These are phyloP conservation scores for Cyclostephanos invisitatus DNA, from an alignment of 108 stramenopile genomes.

Conservation along the genomic window DNA sequence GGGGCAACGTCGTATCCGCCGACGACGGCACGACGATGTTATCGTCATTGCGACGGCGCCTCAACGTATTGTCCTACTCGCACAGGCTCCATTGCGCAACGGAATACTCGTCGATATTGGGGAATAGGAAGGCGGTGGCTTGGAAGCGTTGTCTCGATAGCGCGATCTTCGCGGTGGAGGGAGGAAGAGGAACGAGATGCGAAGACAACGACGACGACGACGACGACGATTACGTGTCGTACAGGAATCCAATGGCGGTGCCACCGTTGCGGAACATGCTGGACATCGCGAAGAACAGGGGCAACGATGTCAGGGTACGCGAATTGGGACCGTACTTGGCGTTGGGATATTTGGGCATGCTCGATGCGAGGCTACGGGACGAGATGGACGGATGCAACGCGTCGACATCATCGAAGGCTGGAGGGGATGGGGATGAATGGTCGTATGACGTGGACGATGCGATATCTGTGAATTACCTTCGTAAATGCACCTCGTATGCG, in stretches of 20 bases:
- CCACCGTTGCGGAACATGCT: no score
- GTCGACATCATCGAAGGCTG: constrained; percentile 7
- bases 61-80: constrained; percentile 27
- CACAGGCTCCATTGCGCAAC: constrained; percentile 31
- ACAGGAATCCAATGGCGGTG: no score
- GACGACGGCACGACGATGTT: background rate
- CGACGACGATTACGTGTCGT: background rate
- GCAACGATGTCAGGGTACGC: background rate
- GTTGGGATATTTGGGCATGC: no score
- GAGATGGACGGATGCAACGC: background rate
- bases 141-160: constrained; percentile 47
- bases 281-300: background rate
- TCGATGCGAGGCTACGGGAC: no score
- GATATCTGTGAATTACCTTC: background rate
- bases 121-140: constrained; percentile 26
- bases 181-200: background rate
- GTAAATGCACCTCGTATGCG: background rate
- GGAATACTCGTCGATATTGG: background rate
- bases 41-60: background rate
- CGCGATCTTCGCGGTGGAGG: constrained; percentile 10
- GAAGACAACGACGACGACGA: background rate
- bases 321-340: no score
- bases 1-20: background rate
- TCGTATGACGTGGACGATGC: background rate
- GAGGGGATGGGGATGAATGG: background rate